Base-by-base conservation (phyloP, 1,139 yeast genomes). In the Suhomyces taliae region DNA sequence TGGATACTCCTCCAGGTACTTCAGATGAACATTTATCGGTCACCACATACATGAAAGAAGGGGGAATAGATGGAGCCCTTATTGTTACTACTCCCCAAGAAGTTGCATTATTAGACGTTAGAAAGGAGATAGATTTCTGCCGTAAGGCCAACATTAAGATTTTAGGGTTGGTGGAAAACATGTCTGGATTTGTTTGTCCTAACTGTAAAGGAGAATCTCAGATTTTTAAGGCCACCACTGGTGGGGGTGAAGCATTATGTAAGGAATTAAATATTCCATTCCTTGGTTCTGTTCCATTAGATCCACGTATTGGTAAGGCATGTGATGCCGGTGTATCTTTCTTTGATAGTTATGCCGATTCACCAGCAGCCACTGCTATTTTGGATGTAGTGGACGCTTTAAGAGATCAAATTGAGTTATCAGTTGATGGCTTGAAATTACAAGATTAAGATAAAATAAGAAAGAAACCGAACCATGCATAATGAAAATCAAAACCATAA, bases 141-240 rank as follows among this genome's bases (percentile, higher is more conserved):
- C 78, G 82, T 43, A 95, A 93, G 65, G 98, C 97, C 2, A 85
- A 85, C 5, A 90, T 95, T 51, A 84, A 79, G 47, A 80, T 95
- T 4, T 66, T 93, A 45, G 99, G 99, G 0, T 67, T 95, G 27
- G 97, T 95, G 32, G 99, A 95, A 64, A 95, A 95, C 64, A 95
- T 95, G 99, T 83, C 96, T 7, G 99, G 99, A 1, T 95, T 95
- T 70, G 98, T 95, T 12, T 95, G 99, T 64, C 99, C 99, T 5
- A 83, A 76, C 56, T 95, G 99, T 66, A 81, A 88, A 52, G 95
- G 95, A 8, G 90, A 90, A 65, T 87, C 96, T 0, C 84, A 86
- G 59, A 91, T 95, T 10, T 95, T 95, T 68, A 87, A 86, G 53
- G 90, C 98, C 34, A 93, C 98, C 4, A 95, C 99, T 1, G 99